Evolutionary conservation across 108 stramenopile species (phyloP), one percentile per base, ranked within the genome.

Genomic region (Halocafeteria seosinensis): DNA sequence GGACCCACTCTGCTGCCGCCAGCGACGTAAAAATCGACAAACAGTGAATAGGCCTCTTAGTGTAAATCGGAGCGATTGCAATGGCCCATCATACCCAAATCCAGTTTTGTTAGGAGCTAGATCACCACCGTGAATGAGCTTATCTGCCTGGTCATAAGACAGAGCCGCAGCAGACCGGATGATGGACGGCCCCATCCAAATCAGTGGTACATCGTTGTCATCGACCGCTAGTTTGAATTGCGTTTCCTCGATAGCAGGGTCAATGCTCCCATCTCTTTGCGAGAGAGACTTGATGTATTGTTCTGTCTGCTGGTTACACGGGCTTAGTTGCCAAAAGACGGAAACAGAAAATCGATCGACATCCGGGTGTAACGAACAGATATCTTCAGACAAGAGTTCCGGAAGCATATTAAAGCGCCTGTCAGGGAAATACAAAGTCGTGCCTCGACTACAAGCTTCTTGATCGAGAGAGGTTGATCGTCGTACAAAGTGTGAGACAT

Each of bases 321-420:
- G 12, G 36, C 2, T 35, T 2, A 59, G 17, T 13, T 2, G 34
- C 74, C 84, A 89, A 37, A 85, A 75, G 21, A 79, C 76, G 47
- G 75, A 76, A 8, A 85, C 78, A 25, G 84, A 81, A 26, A 83
- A 68, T 64, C 88, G 82, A 63, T 96, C 94, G 11, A 88, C 90
- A 62, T 83, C 83, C 0, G 82, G 80, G 47, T 86, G 88, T 64
- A 99, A 78, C 74, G 90, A 92, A 72, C 94, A 96, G 25, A 96
- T 66, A 53, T 92, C 88, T 29, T 91, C 91, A 8, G 93, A 94
- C 50, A 99, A 76, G 50, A 91, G 71, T 6, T 73, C 69, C 1
- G 97, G 97, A 55, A 99, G 71, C 97, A 99, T 99, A 67, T 99
- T 94, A 60, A 96, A 73, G 60, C 97, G 77, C 65, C 86, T 85